phyloP scores from a whole-genome alignment of 2,329 filamentous ascomycete species.

The Claviceps sorghi region DNA sequence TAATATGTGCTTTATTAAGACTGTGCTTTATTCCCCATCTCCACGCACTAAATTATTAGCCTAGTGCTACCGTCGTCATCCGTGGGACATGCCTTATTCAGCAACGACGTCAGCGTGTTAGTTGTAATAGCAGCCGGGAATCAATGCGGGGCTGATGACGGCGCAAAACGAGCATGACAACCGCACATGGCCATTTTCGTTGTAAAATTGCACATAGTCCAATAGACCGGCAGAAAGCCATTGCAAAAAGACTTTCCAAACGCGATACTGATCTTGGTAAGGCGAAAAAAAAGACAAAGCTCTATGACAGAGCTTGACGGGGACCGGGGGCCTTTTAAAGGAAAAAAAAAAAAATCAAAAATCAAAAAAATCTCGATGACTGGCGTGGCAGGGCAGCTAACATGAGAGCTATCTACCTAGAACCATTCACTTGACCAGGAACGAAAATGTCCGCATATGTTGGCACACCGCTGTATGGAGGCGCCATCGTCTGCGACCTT shows the following conservation, averaged over 20 bases:
- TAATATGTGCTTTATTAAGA: too few species aligned
- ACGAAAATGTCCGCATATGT: constrained; percentile 37
- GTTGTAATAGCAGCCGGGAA: not conserved
- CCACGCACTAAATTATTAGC: too few species aligned
- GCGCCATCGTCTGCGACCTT: constrained; percentile 54
- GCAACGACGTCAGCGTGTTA: not conserved
- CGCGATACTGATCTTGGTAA: not conserved
- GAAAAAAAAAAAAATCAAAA: not conserved
- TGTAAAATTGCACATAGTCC: not conserved
- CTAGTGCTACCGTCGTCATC: too few species aligned
- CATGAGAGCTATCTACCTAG: not conserved
- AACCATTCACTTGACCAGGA: not conserved
- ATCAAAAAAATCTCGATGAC: too few species aligned
- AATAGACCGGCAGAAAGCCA: not conserved
- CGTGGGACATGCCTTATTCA: not conserved
- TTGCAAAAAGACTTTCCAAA: not conserved
- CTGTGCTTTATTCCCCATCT: too few species aligned
- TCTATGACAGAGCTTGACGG: too few species aligned
- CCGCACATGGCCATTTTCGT: not conserved
- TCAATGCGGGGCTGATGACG: not conserved
- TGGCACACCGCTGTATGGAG: constrained; percentile 52
- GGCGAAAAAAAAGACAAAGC: not conserved
- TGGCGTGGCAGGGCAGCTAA: too few species aligned
- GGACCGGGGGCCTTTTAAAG: not conserved
- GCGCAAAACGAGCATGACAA: not conserved